A percentile compares a stretch with the other conserved stretches of the same genome.
These are phyloP conservation scores for Plasmodium cynomolgi DNA, from an alignment of 169 alveolate genomes.

Conservation along the genomic window DNA sequence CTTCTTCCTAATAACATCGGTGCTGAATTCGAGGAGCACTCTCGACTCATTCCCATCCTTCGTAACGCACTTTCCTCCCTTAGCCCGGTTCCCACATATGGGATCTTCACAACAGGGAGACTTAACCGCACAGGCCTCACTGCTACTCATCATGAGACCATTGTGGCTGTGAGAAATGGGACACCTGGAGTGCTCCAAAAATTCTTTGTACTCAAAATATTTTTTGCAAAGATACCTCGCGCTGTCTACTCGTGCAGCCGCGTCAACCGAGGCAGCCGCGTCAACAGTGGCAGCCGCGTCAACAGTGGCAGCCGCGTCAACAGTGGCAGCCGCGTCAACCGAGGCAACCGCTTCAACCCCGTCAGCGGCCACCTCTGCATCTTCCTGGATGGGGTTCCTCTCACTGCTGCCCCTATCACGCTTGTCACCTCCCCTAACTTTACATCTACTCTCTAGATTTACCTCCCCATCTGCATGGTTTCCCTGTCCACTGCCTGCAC, in stretches of 20 bases:
- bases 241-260: background rate
- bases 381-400: background rate
- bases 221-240: background rate
- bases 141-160: constrained; percentile 3
- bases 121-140: background rate
- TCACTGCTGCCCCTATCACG: background rate
- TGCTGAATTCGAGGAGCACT: background rate
- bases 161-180: background rate
- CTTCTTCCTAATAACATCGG: constrained; percentile 30
- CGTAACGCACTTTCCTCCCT: background rate
- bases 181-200: background rate
- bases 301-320: background rate
- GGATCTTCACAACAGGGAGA: background rate
- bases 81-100: background rate
- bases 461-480: background rate
- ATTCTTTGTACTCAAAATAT: constrained; percentile 22
- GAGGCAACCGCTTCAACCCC: background rate
- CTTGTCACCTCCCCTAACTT: background rate
- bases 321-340: background rate
- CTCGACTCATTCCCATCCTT: background rate
- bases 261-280: background rate
- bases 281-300: background rate
- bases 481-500: background rate
- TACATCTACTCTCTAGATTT: background rate
- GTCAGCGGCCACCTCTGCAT: background rate